Conservation (phyloP, 345 rosid species). For the Excoecaria cochinchinensis region DNA sequence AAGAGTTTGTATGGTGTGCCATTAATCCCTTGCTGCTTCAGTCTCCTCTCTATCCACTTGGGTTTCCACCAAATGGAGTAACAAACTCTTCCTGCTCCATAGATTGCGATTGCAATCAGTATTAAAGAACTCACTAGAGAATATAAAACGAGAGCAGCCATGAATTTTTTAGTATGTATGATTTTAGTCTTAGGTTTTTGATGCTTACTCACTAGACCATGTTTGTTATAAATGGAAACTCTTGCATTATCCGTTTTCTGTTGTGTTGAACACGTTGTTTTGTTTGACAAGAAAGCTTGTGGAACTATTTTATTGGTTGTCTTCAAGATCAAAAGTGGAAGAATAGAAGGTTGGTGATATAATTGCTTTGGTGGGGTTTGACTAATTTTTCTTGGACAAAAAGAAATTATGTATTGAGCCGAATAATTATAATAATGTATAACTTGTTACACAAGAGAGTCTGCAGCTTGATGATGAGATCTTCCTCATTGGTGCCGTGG, state of each 20-base stretch:
- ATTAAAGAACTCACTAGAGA: background rate
- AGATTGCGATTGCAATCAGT: constrained; percentile 2
- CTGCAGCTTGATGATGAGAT: too few species aligned
- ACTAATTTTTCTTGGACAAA: too few species aligned
- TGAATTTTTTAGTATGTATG: background rate
- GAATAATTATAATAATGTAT: too few species aligned
- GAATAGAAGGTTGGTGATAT: too few species aligned
- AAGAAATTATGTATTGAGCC: too few species aligned
- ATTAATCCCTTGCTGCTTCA: constrained; percentile 38
- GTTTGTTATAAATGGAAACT: background rate
- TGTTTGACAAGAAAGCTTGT: too few species aligned
- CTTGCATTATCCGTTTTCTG: background rate
- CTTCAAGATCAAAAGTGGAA: too few species aligned
- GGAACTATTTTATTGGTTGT: too few species aligned
- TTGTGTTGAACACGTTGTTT: too few species aligned
- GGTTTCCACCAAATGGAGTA: constrained; percentile 42
- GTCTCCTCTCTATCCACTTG: constrained; percentile 30
- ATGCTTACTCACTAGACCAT: background rate
- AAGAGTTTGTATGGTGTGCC: constrained; percentile 42
- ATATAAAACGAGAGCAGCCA: background rate
- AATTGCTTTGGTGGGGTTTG: too few species aligned
- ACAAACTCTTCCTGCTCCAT: background rate
- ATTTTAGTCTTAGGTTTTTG: background rate
- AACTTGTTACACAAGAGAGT: too few species aligned
- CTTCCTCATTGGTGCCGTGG: too few species aligned